phyloP scores from a whole-genome alignment of 2,329 filamentous ascomycete genomes.

The Didymella sp. region DNA sequence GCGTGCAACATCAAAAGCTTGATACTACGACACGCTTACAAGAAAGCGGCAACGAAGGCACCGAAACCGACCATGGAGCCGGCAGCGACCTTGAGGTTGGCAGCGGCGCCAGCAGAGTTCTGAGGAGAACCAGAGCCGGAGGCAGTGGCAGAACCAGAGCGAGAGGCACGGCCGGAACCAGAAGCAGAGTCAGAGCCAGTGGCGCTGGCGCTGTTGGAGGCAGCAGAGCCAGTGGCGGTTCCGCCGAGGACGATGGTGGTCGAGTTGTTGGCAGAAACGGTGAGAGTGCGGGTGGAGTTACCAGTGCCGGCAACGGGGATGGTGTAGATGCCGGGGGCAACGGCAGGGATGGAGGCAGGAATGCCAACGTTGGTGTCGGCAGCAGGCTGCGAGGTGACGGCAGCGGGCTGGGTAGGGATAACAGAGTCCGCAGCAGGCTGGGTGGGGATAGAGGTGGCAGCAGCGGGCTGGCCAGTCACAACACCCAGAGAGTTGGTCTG shows the following conservation, averaged over 20 bases:
- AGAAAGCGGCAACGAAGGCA: conserved; percentile 48
- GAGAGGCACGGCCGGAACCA: conserved; percentile 21
- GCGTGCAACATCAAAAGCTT: conserved; percentile 18
- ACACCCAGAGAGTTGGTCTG: conserved; percentile 45
- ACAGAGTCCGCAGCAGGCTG: conserved; percentile 35
- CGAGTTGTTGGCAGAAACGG: conserved; percentile 47
- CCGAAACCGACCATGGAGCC: conserved; percentile 45
- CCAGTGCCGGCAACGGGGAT: conserved; percentile 36
- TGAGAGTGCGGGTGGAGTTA: conserved; percentile 40
- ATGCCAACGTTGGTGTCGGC: conserved; percentile 31
- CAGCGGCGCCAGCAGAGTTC: conserved; percentile 34
- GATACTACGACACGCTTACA: conserved; percentile 36
- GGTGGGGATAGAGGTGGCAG: conserved; percentile 32
- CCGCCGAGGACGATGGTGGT: conserved; percentile 37
- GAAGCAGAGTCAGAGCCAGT: conserved; percentile 23
- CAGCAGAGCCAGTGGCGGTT: conserved; percentile 16
- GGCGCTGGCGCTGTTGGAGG: conserved; percentile 16
- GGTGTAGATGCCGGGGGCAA: conserved; percentile 46
- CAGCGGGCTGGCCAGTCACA: conserved; percentile 38
- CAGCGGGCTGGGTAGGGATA: conserved; percentile 38
- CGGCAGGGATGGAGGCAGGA: conserved; percentile 46
- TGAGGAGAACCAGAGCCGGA: conserved; percentile 24
- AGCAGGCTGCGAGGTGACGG: conserved; percentile 30
- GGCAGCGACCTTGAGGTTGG: conserved; percentile 41
- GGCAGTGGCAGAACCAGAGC: conserved; percentile 23